These are phyloP conservation scores for Trichoderma parareesei DNA, from an alignment of 495 filamentous ascomycete species.

Conservation along the genomic window DNA sequence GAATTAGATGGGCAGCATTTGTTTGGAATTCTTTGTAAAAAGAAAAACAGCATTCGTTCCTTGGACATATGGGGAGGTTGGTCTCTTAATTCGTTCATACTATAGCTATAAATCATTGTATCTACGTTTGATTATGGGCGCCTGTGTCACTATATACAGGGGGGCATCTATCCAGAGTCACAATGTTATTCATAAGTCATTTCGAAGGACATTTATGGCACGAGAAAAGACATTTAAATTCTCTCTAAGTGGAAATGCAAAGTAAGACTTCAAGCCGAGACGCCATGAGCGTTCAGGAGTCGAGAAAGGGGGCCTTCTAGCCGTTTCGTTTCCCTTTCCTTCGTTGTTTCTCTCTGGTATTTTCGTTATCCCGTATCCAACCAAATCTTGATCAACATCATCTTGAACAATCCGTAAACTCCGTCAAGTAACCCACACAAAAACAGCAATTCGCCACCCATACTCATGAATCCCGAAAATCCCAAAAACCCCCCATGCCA, in stretches of 20 bases:
- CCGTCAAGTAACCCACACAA: background rate
- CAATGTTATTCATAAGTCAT: too few relatives aligned
- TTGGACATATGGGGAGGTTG: background rate
- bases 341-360: background rate
- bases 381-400: background rate
- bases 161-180: too few relatives aligned
- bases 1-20: background rate
- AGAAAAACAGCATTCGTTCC: background rate
- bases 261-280: background rate
- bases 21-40: background rate
- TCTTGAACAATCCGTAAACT: background rate
- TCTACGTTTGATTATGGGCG: too few relatives aligned
- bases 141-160: too few relatives aligned
- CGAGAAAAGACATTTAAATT: too few relatives aligned
- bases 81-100: background rate
- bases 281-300: background rate
- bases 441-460: background rate
- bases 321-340: background rate
- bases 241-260: background rate
- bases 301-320: background rate
- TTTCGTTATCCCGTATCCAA: slow-evolving; percentile 4
- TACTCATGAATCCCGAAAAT: background rate
- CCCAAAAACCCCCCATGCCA: background rate
- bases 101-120: background rate
- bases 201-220: too few relatives aligned